phyloP scores from a whole-genome alignment of 73 alveolate species.

The Paramecium sonneborni region DNA sequence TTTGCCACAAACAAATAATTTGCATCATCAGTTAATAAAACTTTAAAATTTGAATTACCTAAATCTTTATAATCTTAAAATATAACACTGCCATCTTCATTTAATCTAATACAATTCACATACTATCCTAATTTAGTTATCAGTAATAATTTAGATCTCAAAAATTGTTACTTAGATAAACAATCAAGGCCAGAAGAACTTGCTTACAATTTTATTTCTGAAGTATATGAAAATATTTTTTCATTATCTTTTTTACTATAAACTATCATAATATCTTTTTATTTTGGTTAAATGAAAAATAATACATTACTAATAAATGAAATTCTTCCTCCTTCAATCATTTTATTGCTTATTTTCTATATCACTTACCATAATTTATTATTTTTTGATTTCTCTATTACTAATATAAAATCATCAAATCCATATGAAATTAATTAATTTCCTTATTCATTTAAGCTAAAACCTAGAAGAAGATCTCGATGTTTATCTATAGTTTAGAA shows the following conservation, averaged over 20 bases:
- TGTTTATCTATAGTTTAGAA: neutral
- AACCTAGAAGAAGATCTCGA: neutral
- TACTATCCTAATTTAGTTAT: neutral
- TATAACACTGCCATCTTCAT: neutral
- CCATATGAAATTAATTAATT: neutral
- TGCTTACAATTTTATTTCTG: neutral
- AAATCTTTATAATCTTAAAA: neutral
- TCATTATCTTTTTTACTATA: too few relatives aligned
- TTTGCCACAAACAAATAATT: neutral
- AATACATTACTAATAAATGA: neutral
- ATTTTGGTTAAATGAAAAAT: neutral
- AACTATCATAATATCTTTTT: neutral
- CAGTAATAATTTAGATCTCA: neutral
- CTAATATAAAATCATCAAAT: neutral
- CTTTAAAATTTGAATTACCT: too few relatives aligned
- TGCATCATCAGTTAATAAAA: neutral
- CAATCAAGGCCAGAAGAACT: neutral
- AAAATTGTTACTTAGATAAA: neutral
- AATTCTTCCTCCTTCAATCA: neutral
- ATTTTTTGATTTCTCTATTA: too few relatives aligned
- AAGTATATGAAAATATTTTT: neutral
- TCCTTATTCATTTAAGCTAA: neutral
- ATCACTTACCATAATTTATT: neutral
- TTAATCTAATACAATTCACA: too few relatives aligned
- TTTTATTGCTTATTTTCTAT: too few relatives aligned